Evolutionary conservation across 345 rosid species (phyloP), one percentile per base, ranked within the genome.

Genomic region (Excoecaria cochinchinensis): DNA sequence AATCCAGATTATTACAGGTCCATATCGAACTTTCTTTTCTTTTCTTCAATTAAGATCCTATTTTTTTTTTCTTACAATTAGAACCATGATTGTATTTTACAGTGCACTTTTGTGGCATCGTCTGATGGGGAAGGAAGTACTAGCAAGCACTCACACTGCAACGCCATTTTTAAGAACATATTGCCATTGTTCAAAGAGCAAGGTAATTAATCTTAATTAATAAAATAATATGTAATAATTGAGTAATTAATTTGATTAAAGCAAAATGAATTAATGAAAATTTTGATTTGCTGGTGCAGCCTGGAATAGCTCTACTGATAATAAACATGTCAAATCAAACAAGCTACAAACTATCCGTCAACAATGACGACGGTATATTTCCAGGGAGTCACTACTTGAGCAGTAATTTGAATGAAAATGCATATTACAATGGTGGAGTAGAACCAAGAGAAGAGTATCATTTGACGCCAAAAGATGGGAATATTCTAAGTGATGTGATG

Each of bases 1-100:
- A 91, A 89, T 79, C 92, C 89, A 0, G 93, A 89, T 60, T 91
- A 88, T 74, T 89, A 91, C 52, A 85, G 89, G 90, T 87, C 21
- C 51, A 66, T 57, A n/a, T 56, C 8, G 2, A 24, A 19, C 31
- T 60, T 16, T 38, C 2, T 38, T 31, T 31, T 31, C 1, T 31
- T 31, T 31, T 31, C n/a, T 31, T 31, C 31, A 31, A 31, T 31
- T 31, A 31, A 31, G 31, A 0, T 2, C 31, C 31, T 31, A 31
- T 31, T 31, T 31, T 31, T 31, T 31, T 31, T 31, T 31, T 31
- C 31, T 31, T 31, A 2, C 31, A 31, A 31, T 31, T 31, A 2
- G 31, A 31, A 31, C 31, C 31, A 31, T 31, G 31, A 24, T 46
- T 46, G 7, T 11, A 1, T 4, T 48, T 48, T 5, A 39, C 55